These are phyloP conservation scores for Yamadazyma diospyri DNA, from an alignment of 1,139 yeast genomes.

Conservation along the genomic window DNA sequence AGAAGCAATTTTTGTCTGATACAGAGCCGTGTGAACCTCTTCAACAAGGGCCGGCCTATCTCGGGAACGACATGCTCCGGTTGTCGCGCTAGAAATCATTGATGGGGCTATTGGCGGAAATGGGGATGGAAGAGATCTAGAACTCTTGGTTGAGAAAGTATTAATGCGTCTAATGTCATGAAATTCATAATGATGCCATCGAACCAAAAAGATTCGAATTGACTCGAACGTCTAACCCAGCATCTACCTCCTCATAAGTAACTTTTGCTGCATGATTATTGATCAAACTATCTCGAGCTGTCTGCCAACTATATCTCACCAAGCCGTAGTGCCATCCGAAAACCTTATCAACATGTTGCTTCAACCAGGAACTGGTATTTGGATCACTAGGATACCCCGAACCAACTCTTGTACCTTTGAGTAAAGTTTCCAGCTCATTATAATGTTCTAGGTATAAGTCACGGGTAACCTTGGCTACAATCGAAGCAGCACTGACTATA, in stretches of 20 bases:
- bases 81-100: constrained; percentile 15
- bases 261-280: constrained; percentile 46
- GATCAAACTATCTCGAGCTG: constrained; percentile 70
- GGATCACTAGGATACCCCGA: constrained; percentile 97
- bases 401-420: constrained; percentile 51
- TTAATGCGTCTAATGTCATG: too few species aligned
- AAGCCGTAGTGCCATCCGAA: constrained; percentile 84
- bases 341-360: constrained; percentile 56
- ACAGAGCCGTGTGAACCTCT: too few species aligned
- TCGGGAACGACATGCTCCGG: constrained; percentile 1
- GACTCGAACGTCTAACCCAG: constrained; percentile 4
- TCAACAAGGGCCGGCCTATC: too few species aligned
- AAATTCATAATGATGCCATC: constrained; percentile 2
- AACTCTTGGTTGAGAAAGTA: too few species aligned
- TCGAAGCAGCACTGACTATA: constrained; percentile 93
- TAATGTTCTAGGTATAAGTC: constrained; percentile 59
- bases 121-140: too few species aligned
- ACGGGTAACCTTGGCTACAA: constrained; percentile 94
- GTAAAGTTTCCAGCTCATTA: constrained; percentile 18
- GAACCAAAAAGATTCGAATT: constrained; percentile 5
- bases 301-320: constrained; percentile 91
- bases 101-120: too few species aligned
- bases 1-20: too few species aligned
- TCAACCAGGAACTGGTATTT: constrained; percentile 72
- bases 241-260: constrained; percentile 37